Evolutionary conservation across 768 basidiomycete species (phyloP).

Genomic region (Gymnopilus junonius): DNA sequence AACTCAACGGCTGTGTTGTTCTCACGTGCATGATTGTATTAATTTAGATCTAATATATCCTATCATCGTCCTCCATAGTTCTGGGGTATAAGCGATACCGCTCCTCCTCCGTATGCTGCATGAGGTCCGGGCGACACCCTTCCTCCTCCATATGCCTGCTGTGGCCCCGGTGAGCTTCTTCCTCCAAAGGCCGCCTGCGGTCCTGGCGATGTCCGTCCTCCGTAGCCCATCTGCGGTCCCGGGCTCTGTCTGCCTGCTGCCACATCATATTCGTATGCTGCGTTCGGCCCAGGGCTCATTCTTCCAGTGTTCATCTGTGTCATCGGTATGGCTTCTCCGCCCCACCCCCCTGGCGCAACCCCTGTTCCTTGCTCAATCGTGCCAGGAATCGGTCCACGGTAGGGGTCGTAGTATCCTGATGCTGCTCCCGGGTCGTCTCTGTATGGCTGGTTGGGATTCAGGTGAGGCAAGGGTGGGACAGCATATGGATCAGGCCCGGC

Average conservation of each 20-base stretch:
- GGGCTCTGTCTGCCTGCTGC: conserved; percentile 30
- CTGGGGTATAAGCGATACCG: conserved; percentile 19
- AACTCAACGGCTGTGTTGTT: conserved; percentile 1
- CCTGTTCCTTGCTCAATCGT: conserved; percentile 55
- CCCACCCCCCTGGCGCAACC: conserved; percentile 37
- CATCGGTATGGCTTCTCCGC: conserved; percentile 74
- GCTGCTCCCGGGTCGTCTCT: conserved; percentile 64
- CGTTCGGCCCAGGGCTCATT: conserved; percentile 46
- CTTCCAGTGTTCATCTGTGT: conserved; percentile 56
- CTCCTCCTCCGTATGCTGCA: conserved; percentile 38
- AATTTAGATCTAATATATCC: conserved; percentile 13
- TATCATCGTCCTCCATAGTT: conserved; percentile 18
- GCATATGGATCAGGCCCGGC: conserved; percentile 72
- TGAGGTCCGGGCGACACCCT: conserved; percentile 50
- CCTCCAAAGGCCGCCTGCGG: conserved; percentile 37
- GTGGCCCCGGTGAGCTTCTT: conserved; percentile 45
- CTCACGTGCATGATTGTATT: conserved; percentile 8
- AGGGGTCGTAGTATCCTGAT: conserved; percentile 75
- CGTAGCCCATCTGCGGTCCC: conserved; percentile 32
- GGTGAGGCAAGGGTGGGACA: conserved; percentile 79
- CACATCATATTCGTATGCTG: conserved; percentile 30
- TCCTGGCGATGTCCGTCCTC: conserved; percentile 36
- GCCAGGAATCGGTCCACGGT: conserved; percentile 74
- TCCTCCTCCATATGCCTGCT: conserved; percentile 44
- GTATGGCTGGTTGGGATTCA: conserved; percentile 81